These are phyloP conservation scores for Strombidium stylifer DNA, from an alignment of 73 alveolate genomes.

Conservation along the genomic window DNA sequence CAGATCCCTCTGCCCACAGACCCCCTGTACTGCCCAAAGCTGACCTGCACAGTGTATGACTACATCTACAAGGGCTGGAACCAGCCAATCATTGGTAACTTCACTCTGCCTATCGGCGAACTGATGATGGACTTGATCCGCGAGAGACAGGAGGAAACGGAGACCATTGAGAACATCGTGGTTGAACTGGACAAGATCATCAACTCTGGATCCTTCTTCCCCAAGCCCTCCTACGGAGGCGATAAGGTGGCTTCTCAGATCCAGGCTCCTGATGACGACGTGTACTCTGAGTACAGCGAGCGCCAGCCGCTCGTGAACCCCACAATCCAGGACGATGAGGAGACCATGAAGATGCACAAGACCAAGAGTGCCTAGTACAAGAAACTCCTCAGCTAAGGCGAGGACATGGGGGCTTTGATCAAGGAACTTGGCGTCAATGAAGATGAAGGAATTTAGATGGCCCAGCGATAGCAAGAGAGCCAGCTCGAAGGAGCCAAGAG, in stretches of 20 bases:
- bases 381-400: background rate
- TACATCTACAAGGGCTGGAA: conserved; percentile 68
- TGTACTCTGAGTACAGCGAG: background rate
- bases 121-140: background rate
- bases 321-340: conserved; percentile 28
- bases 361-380: background rate
- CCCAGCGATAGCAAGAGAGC: background rate
- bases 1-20: conserved; percentile 67
- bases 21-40: conserved; percentile 64
- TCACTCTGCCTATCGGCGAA: conserved; percentile 36
- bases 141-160: background rate
- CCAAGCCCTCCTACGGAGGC: background rate
- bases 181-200: conserved; percentile 15
- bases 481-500: conserved; percentile 1
- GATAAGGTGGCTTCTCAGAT: background rate
- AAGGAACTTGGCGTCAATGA: conserved; percentile 1
- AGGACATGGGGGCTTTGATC: too few species aligned
- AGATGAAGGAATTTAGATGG: background rate
- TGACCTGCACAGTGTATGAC: conserved; percentile 76
- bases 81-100: conserved; percentile 75
- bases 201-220: background rate
- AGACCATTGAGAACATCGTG: background rate
- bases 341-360: background rate
- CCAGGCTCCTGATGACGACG: background rate
- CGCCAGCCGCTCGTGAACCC: background rate